Conservation (phyloP, 805 yeast genomes). For the Wickerhamomyces tratensis region DNA sequence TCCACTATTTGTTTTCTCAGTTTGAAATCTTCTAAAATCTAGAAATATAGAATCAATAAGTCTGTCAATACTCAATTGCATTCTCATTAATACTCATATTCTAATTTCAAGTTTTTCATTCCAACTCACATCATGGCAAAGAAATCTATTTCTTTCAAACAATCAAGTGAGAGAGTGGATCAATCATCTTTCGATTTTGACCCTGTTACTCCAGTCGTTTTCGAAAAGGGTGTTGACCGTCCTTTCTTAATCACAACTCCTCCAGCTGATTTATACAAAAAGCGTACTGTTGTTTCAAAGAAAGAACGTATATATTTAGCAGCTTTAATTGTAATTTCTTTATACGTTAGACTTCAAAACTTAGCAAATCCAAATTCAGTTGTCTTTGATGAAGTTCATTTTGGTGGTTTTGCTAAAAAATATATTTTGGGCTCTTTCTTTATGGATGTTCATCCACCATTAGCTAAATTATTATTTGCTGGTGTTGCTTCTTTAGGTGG, state of each 20-base stretch:
- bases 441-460: constrained; percentile 75
- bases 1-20: too few species aligned
- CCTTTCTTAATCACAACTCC: constrained; percentile 46
- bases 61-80: too few species aligned
- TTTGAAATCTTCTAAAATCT: too few species aligned
- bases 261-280: constrained; percentile 25
- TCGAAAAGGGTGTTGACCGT: constrained; percentile 42
- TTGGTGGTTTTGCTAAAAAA: constrained; percentile 91
- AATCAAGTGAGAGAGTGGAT: background rate
- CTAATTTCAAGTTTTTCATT: too few species aligned
- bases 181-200: constrained; percentile 10
- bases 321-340: constrained; percentile 40
- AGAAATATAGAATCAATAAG: too few species aligned
- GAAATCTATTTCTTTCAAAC: background rate
- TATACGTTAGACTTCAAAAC: constrained; percentile 48
- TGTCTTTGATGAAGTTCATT: constrained; percentile 89
- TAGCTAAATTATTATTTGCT: constrained; percentile 69
- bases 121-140: constrained; percentile 1
- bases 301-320: constrained; percentile 32
- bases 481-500: constrained; percentile 61
- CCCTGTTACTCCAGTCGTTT: constrained; percentile 35
- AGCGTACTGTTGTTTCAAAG: constrained; percentile 28
- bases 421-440: constrained; percentile 59
- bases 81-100: too few species aligned
- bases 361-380: constrained; percentile 69